Percentiles rank a stretch among this genome's conserved stretches.
Evolutionary conservation across 306 rosid species (phyloP).

Genomic region (Sesbania bispinosa): DNA sequence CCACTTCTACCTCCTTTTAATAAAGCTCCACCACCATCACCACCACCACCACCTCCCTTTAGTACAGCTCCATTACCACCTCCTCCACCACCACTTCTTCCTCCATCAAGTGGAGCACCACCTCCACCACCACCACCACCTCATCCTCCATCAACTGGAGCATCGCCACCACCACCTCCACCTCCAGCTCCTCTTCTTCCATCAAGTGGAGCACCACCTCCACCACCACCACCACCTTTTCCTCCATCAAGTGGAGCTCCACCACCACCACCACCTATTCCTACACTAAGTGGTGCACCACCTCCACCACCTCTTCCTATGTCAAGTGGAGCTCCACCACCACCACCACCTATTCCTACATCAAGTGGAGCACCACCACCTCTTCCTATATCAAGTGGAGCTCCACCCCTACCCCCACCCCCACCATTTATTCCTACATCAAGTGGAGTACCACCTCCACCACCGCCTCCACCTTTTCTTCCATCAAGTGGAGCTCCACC

Average conservation of each 20-base stretch:
- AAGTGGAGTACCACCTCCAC: slow-evolving; percentile 5
- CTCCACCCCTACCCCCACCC: slow-evolving; percentile 22
- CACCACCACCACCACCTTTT: not conserved
- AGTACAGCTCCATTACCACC: slow-evolving; percentile 29
- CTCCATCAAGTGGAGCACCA: not conserved
- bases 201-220: not conserved
- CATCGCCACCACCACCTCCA: slow-evolving; percentile 25
- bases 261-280: slow-evolving; percentile 9
- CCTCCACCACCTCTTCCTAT: not conserved
- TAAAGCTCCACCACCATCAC: slow-evolving; percentile 10
- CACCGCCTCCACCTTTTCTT: not conserved
- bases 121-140: slow-evolving; percentile 30
- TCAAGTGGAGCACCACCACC: too few species aligned
- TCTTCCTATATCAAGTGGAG: not conserved
- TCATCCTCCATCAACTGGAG: not conserved
- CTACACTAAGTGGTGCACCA: not conserved
- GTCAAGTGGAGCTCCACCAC: slow-evolving; percentile 15
- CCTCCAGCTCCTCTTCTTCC: slow-evolving; percentile 20
- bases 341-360: slow-evolving; percentile 43
- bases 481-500: slow-evolving; percentile 15
- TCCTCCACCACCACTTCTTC: slow-evolving; percentile 6
- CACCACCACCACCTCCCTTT: slow-evolving; percentile 40
- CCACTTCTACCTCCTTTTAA: slow-evolving; percentile 20
- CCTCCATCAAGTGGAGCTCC: slow-evolving; percentile 9
- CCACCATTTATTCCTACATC: too few species aligned